These are phyloP conservation scores for Fusarium nanum DNA, from an alignment of 2,329 filamentous ascomycete genomes.

Conservation along the genomic window DNA sequence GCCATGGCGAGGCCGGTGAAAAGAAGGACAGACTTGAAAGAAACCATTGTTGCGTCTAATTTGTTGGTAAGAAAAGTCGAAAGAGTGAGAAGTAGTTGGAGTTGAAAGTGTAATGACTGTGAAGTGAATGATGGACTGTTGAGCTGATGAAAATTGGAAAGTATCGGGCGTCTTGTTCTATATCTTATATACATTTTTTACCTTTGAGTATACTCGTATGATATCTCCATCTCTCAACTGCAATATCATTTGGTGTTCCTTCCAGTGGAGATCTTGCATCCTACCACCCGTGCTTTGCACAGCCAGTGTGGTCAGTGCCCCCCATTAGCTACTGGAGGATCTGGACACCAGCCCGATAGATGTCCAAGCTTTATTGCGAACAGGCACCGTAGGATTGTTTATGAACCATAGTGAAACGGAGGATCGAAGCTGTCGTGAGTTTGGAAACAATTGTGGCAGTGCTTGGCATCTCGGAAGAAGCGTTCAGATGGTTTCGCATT, in stretches of 20 bases:
- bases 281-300: background rate
- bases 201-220: background rate
- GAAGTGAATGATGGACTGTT: background rate
- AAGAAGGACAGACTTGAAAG: background rate
- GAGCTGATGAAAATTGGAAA: background rate
- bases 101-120: background rate
- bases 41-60: background rate
- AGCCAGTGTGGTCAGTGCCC: background rate
- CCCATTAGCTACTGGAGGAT: background rate
- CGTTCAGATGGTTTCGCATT: too few species aligned
- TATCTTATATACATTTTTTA: background rate
- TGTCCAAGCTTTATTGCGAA: background rate
- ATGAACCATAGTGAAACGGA: background rate
- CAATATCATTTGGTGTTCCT: background rate
- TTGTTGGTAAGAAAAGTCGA: background rate
- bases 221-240: too few species aligned
- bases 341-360: background rate
- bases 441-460: background rate
- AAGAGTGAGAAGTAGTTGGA: background rate
- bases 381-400: background rate
- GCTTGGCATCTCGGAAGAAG: background rate
- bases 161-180: rapidly evolving
- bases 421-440: background rate
- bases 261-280: background rate
- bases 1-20: background rate